phyloP scores from a whole-genome alignment of 139 green algal genomes.

The Coelastrella sp. region DNA sequence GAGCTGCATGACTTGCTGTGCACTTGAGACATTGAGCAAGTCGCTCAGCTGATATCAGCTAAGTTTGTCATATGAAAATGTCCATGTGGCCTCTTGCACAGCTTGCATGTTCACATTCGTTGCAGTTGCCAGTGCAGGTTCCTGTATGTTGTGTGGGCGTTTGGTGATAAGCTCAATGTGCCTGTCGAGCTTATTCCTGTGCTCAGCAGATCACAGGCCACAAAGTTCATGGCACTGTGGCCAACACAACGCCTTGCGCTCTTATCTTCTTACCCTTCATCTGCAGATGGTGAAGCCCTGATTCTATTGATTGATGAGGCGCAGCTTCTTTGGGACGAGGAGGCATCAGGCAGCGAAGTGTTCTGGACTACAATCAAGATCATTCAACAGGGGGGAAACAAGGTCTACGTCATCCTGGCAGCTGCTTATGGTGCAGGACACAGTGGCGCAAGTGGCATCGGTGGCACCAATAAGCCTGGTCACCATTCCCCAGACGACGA shows the following conservation, averaged over 20 bases:
- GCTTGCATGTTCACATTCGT: not conserved
- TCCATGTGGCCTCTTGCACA: not conserved
- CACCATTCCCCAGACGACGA: not conserved
- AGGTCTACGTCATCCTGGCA: not conserved
- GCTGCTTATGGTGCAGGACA: not conserved
- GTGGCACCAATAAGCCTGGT: not conserved
- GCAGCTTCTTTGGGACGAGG: not conserved
- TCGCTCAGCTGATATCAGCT: no score
- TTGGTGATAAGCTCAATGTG: not conserved
- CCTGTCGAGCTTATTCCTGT: no score
- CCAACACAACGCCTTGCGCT: no score
- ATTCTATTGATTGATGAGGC: not conserved
- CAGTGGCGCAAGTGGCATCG: not conserved
- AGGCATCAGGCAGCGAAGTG: not conserved
- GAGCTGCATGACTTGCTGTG: not conserved
- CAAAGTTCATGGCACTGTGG: not conserved
- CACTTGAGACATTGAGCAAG: not conserved
- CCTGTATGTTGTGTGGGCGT: not conserved
- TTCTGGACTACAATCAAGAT: not conserved
- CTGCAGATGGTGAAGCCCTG: not conserved
- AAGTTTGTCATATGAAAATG: not conserved
- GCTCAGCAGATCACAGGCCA: not conserved
- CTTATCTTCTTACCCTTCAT: no score
- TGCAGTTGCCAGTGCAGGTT: not conserved
- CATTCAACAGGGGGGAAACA: not conserved